Evolutionary conservation across 805 yeast species (phyloP).

Genomic region (Martiniozyma abietophila): DNA sequence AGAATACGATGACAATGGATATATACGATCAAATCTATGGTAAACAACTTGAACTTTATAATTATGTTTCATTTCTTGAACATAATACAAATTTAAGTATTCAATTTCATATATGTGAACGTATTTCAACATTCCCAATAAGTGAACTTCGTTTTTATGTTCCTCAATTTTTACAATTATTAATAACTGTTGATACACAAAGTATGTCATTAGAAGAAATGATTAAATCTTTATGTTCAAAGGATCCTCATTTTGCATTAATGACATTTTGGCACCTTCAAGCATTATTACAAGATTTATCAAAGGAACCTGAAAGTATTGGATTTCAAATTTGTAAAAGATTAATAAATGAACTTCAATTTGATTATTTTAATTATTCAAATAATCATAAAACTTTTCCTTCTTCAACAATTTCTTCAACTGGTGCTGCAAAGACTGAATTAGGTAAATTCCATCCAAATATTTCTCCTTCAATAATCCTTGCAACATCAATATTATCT

Average conservation of each 20-base stretch:
- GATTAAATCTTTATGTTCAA: constrained; percentile 55
- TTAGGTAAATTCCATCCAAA: constrained; percentile 59
- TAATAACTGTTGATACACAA: constrained; percentile 79
- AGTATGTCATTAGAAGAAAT: constrained; percentile 88
- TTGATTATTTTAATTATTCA: constrained; percentile 58
- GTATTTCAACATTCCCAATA: constrained; percentile 43
- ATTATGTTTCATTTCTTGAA: constrained; percentile 57
- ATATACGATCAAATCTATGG: constrained; percentile 42
- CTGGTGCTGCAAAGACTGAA: constrained; percentile 23
- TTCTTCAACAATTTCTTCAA: constrained; percentile 18
- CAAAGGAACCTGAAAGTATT: constrained; percentile 63
- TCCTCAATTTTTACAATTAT: constrained; percentile 82
- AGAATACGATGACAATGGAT: constrained; percentile 7
- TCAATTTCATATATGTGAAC: constrained; percentile 65
- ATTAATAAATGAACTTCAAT: constrained; percentile 73
- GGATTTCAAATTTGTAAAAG: constrained; percentile 84
- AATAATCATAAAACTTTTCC: constrained; percentile 23
- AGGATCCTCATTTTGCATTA: constrained; percentile 79
- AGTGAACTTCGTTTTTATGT: constrained; percentile 78
- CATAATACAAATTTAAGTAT: constrained; percentile 71
- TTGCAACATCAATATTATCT: constrained; percentile 60
- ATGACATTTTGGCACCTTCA: constrained; percentile 88
- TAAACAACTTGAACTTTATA: constrained; percentile 52
- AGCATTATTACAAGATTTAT: constrained; percentile 70
- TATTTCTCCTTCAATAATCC: constrained; percentile 63